These are phyloP conservation scores for Eutrema yunnanense DNA, from an alignment of 345 rosid genomes.

Conservation along the genomic window DNA sequence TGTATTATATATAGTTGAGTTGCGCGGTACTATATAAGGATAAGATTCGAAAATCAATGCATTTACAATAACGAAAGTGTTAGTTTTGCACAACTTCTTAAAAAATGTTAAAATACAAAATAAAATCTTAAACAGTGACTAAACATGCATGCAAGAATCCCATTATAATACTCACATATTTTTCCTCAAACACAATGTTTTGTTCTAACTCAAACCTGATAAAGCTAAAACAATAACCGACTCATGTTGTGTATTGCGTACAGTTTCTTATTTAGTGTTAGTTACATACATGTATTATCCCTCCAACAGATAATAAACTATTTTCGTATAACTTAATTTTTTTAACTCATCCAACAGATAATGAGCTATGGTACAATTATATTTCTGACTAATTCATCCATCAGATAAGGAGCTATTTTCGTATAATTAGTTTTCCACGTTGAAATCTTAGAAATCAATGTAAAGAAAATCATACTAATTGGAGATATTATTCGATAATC, in stretches of 20 bases:
- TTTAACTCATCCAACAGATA: not conserved
- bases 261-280: not conserved
- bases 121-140: too few species aligned
- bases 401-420: not conserved
- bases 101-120: too few species aligned
- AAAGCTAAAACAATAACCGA: not conserved
- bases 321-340: not conserved
- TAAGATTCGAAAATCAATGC: too few species aligned
- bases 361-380: not conserved
- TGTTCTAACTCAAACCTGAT: not conserved
- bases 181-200: too few species aligned
- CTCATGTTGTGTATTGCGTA: not conserved
- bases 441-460: not conserved
- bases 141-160: too few species aligned
- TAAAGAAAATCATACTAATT: conserved; percentile 1
- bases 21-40: too few species aligned
- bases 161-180: too few species aligned
- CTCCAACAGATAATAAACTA: not conserved
- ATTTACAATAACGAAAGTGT: too few species aligned
- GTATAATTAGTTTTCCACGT: not conserved
- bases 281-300: not conserved
- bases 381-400: not conserved
- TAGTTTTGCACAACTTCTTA: too few species aligned
- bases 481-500: conserved; percentile 21
- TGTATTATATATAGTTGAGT: too few species aligned